phyloP scores from a whole-genome alignment of 78 protist genomes.

The Dictyostelium capitatum region DNA sequence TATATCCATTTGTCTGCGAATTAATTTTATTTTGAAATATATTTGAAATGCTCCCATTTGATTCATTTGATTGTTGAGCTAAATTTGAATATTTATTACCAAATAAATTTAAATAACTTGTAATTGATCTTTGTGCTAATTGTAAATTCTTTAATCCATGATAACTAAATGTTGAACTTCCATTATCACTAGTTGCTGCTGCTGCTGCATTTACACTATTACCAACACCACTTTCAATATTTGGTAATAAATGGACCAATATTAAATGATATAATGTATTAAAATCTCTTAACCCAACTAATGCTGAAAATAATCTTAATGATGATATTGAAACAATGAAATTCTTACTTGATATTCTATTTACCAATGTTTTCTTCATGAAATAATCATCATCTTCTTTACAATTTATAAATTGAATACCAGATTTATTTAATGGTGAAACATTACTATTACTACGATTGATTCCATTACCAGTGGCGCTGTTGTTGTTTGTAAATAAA shows the following conservation, averaged over 20 bases:
- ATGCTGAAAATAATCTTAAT: constrained; percentile 63
- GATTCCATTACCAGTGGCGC: neutral
- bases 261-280: constrained; percentile 31
- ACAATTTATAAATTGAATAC: neutral
- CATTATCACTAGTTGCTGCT: neutral
- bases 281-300: constrained; percentile 58
- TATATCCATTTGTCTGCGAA: constrained; percentile 64
- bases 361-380: constrained; percentile 38
- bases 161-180: constrained; percentile 3
- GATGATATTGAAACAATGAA: constrained; percentile 48
- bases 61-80: neutral
- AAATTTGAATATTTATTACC: constrained; percentile 52
- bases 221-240: neutral
- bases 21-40: constrained; percentile 44
- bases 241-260: constrained; percentile 14
- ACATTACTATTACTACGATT: neutral
- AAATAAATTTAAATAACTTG: constrained; percentile 47
- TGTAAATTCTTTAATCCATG: constrained; percentile 12
- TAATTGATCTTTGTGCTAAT: constrained; percentile 68
- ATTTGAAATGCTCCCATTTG: neutral
- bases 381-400: constrained; percentile 24
- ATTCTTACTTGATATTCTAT: constrained; percentile 55
- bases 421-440: neutral
- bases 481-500: neutral
- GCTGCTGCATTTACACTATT: neutral